Evolutionary conservation across 106 monocot genomes (phyloP).

Genomic region (Dioscorea alata): DNA sequence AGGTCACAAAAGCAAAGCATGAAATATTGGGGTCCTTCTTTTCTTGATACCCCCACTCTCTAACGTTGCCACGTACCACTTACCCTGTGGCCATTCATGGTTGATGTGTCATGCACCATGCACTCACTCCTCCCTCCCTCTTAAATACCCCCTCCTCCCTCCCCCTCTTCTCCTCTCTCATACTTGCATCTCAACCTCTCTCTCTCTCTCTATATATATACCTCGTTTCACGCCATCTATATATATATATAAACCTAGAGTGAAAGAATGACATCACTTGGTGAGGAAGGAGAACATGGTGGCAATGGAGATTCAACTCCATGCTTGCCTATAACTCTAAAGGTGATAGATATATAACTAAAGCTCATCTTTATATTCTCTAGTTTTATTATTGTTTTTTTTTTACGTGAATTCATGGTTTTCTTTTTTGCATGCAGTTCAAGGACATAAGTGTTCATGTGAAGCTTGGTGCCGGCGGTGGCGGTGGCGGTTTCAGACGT

Average conservation of each 20-base stretch:
- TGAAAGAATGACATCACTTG: neutral
- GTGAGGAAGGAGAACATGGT: neutral
- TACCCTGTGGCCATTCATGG: neutral
- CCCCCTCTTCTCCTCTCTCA: neutral
- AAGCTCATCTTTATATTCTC: too few species aligned
- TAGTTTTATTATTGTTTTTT: too few species aligned
- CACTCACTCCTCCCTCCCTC: neutral
- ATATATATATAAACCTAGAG: too few species aligned
- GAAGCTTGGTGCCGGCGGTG: neutral
- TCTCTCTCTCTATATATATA: too few species aligned
- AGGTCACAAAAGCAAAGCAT: too few species aligned
- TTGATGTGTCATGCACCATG: constrained; percentile 5
- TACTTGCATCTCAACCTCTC: too few species aligned
- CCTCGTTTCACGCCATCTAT: too few species aligned
- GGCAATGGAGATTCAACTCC: neutral
- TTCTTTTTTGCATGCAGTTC: neutral
- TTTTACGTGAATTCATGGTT: neutral
- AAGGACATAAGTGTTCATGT: neutral
- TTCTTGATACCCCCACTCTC: neutral
- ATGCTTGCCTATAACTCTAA: neutral
- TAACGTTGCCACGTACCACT: neutral
- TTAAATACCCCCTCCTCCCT: neutral
- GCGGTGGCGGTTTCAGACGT: neutral
- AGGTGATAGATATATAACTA: neutral
- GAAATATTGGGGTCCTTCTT: neutral